Conservation (phyloP, 371 early-diverging fungal species). For the Saksenaea oblongispora region DNA sequence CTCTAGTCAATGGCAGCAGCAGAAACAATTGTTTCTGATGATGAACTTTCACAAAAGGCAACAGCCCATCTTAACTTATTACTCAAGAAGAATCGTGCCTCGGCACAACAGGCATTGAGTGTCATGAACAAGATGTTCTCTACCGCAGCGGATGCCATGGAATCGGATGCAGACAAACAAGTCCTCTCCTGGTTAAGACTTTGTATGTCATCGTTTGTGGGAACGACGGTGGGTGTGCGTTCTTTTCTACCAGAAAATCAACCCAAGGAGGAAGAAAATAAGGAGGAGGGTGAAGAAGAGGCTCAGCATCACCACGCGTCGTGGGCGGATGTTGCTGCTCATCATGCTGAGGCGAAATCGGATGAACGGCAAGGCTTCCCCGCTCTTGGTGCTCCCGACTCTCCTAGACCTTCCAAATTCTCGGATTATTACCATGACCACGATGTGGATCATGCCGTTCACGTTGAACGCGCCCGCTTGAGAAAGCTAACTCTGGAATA, state of each 20-base stretch:
- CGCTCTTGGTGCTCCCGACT: constrained; percentile 4
- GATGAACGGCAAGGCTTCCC: constrained; percentile 12
- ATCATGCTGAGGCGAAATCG: constrained; percentile 5
- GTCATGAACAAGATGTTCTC: constrained; percentile 35
- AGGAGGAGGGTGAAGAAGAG: constrained; percentile 9
- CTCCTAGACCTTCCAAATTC: not conserved
- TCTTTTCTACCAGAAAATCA: constrained; percentile 15
- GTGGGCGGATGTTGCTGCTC: constrained; percentile 36
- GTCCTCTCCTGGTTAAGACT: constrained; percentile 25
- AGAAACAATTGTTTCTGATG: constrained; percentile 6
- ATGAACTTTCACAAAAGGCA: constrained; percentile 8
- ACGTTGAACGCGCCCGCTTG: constrained; percentile 14
- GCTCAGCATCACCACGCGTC: constrained; percentile 14
- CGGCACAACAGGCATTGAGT: not conserved
- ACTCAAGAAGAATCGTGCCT: constrained; percentile 12
- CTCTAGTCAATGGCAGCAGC: constrained; percentile 25
- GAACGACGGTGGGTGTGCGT: constrained; percentile 16
- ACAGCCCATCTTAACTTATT: constrained; percentile 17
- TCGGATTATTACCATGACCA: constrained; percentile 8
- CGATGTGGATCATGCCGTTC: constrained; percentile 13
- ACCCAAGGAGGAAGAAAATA: not conserved
- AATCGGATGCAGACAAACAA: constrained; percentile 43
- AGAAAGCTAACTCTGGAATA: constrained; percentile 8
- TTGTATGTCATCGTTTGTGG: constrained; percentile 12
- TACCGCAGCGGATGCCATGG: constrained; percentile 37